Evolutionary conservation across 176 grass and related monocot genomes (phyloP), one percentile per base, ranked within the genome.

Genomic region (Ensete glaucum): DNA sequence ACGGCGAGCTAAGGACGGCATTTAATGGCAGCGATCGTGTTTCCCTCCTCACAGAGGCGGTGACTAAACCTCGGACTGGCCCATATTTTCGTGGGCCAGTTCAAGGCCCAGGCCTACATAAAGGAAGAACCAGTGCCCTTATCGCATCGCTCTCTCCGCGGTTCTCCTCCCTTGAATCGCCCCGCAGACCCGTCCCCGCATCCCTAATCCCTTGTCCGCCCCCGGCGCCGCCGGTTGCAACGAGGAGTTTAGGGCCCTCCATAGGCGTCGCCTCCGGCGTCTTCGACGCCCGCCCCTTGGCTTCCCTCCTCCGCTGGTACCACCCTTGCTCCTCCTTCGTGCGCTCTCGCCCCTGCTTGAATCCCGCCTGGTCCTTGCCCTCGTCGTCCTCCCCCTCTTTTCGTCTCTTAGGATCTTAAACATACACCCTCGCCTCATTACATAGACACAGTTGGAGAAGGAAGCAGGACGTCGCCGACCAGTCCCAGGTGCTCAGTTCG

Each of bases 1-100:
- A 62, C 48, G 3, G 62, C 21, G n/a, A 77, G 60, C 75, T 77
- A 77, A 67, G 43, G 75, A 22, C 15, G 34, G n/a, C 34, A 25
- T 26, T 26, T 11, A 24, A 14, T 29, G 9, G n/a, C 63, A 65
- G 22, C 63, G 34, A 43, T 43, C 4, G 34, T 43, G 3, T 43
- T 43, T 43, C 4, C 4, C 34, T 43, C 4, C 34, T 6, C 34
- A 5, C 34, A 43, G 5, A 43, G 3, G 34, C 34, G 34, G 34
- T 43, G 34, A 43, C 34, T 43, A 43, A 43, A 43, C 4, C 34
- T 43, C 34, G 34, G 34, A 4, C 34, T 43, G 63, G 10, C 22
- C 11, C 63, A 65, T 10, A 24, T 0, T 43, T 5, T 43, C 4
- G 34, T 43, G 34, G 34, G 34, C 34, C 34, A 43, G 34, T 4